A percentile compares a stretch with the other conserved stretches of the same genome.
These are phyloP conservation scores for Scopulariopsis brevicaulis DNA, from an alignment of 2,329 filamentous ascomycete species.

Conservation along the genomic window DNA sequence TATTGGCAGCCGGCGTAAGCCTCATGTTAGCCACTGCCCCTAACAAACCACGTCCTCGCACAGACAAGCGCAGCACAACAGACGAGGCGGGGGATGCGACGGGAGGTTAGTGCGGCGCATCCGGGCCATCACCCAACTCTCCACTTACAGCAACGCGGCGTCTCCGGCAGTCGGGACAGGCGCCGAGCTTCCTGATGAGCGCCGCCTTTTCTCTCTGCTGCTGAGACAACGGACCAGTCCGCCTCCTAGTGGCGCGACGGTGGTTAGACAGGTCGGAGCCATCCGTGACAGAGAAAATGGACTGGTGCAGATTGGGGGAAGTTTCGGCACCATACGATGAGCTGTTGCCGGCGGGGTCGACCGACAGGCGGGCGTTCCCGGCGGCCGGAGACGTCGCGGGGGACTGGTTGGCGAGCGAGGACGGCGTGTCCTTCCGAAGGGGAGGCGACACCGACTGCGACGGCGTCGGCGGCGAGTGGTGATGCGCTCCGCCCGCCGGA, in stretches of 20 bases:
- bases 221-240: slow-evolving; percentile 46
- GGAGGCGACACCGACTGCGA: slow-evolving; percentile 17
- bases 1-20: slow-evolving; percentile 11
- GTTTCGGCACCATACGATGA: slow-evolving; percentile 25
- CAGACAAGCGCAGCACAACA: not conserved
- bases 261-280: slow-evolving; percentile 39
- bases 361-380: slow-evolving; percentile 3
- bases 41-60: not conserved
- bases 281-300: slow-evolving; percentile 44
- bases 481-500: slow-evolving; percentile 12
- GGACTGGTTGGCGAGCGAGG: slow-evolving; percentile 40
- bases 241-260: slow-evolving; percentile 43
- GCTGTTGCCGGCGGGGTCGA: slow-evolving; percentile 16
- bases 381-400: slow-evolving; percentile 27
- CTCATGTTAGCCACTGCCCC: not conserved
- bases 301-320: slow-evolving; percentile 36
- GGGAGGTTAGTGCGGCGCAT: not conserved
- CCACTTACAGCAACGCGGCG: slow-evolving; percentile 44
- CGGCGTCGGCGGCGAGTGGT: slow-evolving; percentile 11
- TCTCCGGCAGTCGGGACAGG: slow-evolving; percentile 42
- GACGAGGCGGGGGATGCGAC: not conserved
- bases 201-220: slow-evolving; percentile 48
- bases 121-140: slow-evolving; percentile 10
- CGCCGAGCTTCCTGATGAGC: slow-evolving; percentile 47
- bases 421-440: slow-evolving; percentile 36